Conservation (phyloP, 208 protist species). For the Acanthamoeba healyi region DNA sequence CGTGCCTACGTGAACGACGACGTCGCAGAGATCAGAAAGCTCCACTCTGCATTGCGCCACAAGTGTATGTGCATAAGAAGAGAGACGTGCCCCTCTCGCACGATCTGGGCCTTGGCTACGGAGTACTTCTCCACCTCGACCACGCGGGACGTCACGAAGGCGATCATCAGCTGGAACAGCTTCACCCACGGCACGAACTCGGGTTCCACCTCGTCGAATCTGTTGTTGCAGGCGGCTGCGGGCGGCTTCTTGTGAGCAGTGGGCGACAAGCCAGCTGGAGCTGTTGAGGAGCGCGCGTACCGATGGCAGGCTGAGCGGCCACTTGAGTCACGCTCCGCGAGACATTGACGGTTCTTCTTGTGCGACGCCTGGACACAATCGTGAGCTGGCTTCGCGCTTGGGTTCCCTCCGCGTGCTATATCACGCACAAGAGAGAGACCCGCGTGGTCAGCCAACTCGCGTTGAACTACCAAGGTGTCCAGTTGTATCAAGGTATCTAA, state of each 20-base stretch:
- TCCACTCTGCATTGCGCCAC: not conserved
- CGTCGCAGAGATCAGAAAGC: not conserved
- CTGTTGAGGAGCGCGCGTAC: not conserved
- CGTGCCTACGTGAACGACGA: not conserved
- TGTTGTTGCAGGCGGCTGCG: not conserved
- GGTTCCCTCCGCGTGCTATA: too few species aligned
- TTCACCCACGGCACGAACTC: constrained; percentile 51
- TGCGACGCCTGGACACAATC: not conserved
- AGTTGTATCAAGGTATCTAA: too few species aligned
- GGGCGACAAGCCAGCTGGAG: too few species aligned
- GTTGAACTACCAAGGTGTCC: too few species aligned
- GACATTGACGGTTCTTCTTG: not conserved
- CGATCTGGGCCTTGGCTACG: constrained; percentile 66
- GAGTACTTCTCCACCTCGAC: constrained; percentile 76
- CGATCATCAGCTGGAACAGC: constrained; percentile 75
- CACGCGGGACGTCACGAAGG: constrained; percentile 73
- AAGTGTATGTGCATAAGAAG: not conserved
- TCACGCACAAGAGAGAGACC: too few species aligned
- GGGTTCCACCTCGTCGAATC: not conserved
- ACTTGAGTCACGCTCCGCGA: too few species aligned
- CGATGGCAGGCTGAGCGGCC: too few species aligned
- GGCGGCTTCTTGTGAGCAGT: too few species aligned
- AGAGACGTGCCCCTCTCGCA: constrained; percentile 33
- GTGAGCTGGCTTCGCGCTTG: not conserved
- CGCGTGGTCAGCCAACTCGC: too few species aligned